A percentile compares a stretch with the other conserved stretches of the same genome.
These are phyloP conservation scores for Ceratocystis cacaofunesta DNA, from an alignment of 2,329 filamentous ascomycete species.

Conservation along the genomic window DNA sequence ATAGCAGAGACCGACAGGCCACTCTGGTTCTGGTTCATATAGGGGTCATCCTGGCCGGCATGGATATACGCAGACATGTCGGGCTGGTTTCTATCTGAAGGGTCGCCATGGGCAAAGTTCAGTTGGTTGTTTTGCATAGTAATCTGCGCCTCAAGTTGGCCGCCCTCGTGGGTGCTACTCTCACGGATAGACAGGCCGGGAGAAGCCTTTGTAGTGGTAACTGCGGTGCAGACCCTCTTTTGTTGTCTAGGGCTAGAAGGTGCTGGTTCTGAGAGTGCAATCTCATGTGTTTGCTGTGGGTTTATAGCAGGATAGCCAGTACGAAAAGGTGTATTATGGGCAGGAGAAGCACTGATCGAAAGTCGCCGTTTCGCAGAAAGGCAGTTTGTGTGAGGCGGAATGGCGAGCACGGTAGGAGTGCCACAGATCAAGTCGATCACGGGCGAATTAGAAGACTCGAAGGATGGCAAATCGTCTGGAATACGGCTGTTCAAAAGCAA, in stretches of 20 bases:
- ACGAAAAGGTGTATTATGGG: conserved; percentile 41
- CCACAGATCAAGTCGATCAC: not conserved
- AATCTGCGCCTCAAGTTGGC: conserved; percentile 20
- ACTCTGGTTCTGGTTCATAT: conserved; percentile 32
- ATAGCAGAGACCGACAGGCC: conserved; percentile 43
- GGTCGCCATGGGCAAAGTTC: conserved; percentile 37
- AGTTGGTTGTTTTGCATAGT: conserved; percentile 43
- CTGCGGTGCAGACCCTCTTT: not conserved
- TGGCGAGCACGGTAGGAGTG: conserved; percentile 1
- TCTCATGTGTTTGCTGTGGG: not conserved
- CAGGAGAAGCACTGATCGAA: conserved; percentile 26
- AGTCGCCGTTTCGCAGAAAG: conserved; percentile 10
- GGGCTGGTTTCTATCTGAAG: conserved; percentile 33
- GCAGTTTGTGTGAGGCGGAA: not conserved
- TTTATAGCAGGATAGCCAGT: conserved; percentile 24
- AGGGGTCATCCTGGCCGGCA: conserved; percentile 33
- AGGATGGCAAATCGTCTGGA: not conserved
- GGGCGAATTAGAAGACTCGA: not conserved
- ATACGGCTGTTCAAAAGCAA: not conserved
- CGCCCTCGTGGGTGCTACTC: conserved; percentile 29
- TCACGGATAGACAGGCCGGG: not conserved
- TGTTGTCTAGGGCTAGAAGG: conserved; percentile 7
- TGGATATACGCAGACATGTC: conserved; percentile 34
- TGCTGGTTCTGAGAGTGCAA: not conserved
- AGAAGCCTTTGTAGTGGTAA: not conserved